Conservation (phyloP, 768 basidiomycete species). For the Lactarius quietus region DNA sequence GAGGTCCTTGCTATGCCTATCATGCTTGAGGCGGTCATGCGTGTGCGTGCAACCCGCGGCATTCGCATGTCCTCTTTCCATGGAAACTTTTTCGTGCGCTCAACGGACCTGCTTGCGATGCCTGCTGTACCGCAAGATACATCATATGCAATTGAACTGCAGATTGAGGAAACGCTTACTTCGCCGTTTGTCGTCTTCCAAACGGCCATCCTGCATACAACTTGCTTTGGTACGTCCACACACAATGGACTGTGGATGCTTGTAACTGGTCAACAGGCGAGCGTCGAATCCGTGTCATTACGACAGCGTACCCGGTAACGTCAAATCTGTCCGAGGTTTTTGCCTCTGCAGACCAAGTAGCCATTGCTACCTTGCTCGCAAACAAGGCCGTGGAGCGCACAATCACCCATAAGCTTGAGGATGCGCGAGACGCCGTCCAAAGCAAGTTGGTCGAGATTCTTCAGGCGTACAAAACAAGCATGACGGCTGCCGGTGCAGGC, state of each 20-base stretch:
- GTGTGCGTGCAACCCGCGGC: constrained; percentile 84
- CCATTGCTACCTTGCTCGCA: constrained; percentile 76
- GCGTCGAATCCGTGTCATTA: constrained; percentile 88
- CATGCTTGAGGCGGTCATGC: constrained; percentile 95
- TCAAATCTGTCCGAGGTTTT: constrained; percentile 85
- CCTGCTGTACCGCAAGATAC: constrained; percentile 54
- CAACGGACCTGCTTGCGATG: constrained; percentile 53
- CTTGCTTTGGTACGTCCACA: constrained; percentile 39
- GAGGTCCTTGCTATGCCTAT: constrained; percentile 90
- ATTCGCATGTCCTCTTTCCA: constrained; percentile 56
- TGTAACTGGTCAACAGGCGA: constrained; percentile 38
- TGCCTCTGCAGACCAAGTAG: constrained; percentile 86
- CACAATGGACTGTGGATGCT: neutral
- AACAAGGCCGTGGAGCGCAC: constrained; percentile 93
- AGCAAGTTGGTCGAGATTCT: constrained; percentile 84
- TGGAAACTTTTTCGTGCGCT: constrained; percentile 60
- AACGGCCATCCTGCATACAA: constrained; percentile 53
- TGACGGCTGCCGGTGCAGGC: constrained; percentile 91
- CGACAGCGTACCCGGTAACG: constrained; percentile 83
- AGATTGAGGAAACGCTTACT: constrained; percentile 51
- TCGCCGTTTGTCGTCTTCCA: constrained; percentile 50
- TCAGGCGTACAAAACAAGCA: constrained; percentile 88
- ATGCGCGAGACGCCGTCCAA: constrained; percentile 79
- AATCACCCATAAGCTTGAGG: constrained; percentile 82
- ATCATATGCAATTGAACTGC: constrained; percentile 53